Percentiles rank a stretch among this genome's conserved stretches.
Conservation (phyloP, 306 rosid species). For the Geum urbanum region DNA sequence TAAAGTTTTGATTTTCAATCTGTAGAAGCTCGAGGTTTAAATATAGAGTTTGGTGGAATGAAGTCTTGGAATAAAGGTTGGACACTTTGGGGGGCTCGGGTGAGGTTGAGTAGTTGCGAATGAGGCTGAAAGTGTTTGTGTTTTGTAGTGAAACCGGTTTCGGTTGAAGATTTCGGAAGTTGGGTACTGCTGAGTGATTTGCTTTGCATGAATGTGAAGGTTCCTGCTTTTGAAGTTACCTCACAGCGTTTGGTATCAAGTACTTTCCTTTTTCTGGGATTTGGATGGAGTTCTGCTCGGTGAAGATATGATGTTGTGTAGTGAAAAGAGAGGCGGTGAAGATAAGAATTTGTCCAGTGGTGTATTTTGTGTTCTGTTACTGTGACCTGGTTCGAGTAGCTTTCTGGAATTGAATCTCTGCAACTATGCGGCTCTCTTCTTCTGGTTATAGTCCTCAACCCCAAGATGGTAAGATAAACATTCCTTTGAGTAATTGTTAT, state of each 20-base stretch:
- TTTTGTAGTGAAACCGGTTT: conserved; percentile 64
- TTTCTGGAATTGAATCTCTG: conserved; percentile 7
- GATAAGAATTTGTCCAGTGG: conserved; percentile 29
- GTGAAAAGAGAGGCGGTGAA: conserved; percentile 26
- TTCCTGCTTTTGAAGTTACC: conserved; percentile 13
- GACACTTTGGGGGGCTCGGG: conserved; percentile 38
- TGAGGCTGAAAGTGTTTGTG: conserved; percentile 59
- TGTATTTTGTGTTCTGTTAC: conserved; percentile 41
- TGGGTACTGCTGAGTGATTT: conserved; percentile 28
- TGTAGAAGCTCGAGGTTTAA: conserved; percentile 7
- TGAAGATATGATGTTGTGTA: conserved; percentile 41
- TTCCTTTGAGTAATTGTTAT: conserved; percentile 20
- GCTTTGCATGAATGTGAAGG: conserved; percentile 17
- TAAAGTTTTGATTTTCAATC: conserved; percentile 5
- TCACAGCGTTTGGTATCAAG: conserved; percentile 9
- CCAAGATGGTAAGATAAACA: conserved; percentile 60
- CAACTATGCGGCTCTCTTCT: conserved; percentile 79
- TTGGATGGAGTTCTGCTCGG: conserved; percentile 35
- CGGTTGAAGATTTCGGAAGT: conserved; percentile 49
- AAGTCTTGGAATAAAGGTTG: conserved; percentile 32
- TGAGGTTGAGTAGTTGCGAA: conserved; percentile 40
- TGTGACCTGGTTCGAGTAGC: conserved; percentile 28
- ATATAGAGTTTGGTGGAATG: conserved; percentile 32
- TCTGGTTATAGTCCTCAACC: conserved; percentile 88
- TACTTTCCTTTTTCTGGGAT: conserved; percentile 22